Evolutionary conservation across 2,329 filamentous ascomycete genomes (phyloP).

Genomic region (Cladosporium sp.): DNA sequence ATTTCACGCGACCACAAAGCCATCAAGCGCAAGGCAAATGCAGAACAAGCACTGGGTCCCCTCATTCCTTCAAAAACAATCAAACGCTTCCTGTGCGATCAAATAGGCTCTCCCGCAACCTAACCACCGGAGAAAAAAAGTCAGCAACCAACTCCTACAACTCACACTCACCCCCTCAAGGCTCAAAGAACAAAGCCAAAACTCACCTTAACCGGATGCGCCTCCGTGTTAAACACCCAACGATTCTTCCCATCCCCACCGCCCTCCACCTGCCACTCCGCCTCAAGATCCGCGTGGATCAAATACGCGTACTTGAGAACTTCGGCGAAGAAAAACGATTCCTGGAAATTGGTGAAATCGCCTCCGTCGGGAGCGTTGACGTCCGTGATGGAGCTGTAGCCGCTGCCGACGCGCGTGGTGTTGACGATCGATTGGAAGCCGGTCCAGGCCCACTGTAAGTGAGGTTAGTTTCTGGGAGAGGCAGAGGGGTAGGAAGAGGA

Average conservation of each 20-base stretch:
- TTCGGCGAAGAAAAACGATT: constrained; percentile 86
- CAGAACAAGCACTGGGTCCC: too few species aligned
- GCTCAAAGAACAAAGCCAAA: too few species aligned
- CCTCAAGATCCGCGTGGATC: constrained; percentile 13
- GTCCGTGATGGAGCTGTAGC: constrained; percentile 61
- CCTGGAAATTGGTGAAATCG: constrained; percentile 63
- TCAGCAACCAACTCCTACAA: not conserved
- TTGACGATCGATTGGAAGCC: constrained; percentile 65
- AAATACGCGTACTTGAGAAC: constrained; percentile 66
- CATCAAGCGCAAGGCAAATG: too few species aligned
- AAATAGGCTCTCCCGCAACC: not conserved
- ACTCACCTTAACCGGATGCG: constrained; percentile 52
- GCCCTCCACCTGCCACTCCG: constrained; percentile 12
- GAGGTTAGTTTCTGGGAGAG: not conserved
- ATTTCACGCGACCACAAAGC: too few species aligned
- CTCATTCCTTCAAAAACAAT: too few species aligned
- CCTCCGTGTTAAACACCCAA: constrained; percentile 62
- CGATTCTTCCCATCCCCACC: constrained; percentile 39
- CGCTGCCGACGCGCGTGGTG: constrained; percentile 59
- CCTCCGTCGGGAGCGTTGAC: constrained; percentile 63
- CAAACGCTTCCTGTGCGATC: too few species aligned
- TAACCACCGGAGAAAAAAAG: not conserved
- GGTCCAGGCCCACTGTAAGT: constrained; percentile 64
- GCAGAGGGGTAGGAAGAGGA: not conserved
- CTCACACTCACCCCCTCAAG: not conserved